phyloP scores from a whole-genome alignment of 805 yeast genomes.

The Starmera dryadoides region DNA sequence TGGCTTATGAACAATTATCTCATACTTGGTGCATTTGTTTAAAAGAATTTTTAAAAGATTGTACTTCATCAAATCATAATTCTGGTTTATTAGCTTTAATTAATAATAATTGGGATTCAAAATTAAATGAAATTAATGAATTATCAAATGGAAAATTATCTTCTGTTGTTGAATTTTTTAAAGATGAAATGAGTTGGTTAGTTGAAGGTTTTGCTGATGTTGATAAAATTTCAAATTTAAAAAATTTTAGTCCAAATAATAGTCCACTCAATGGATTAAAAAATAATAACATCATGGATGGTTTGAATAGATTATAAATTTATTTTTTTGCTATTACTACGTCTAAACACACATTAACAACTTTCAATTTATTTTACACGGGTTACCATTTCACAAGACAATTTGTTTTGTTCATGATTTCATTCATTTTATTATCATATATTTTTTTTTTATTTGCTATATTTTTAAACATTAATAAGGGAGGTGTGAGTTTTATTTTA shows the following conservation, averaged over 20 bases:
- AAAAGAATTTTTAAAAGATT: slow-evolving; percentile 20
- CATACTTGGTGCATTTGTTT: slow-evolving; percentile 49
- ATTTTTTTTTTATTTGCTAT: too few species aligned
- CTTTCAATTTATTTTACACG: too few species aligned
- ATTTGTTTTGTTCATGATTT: too few species aligned
- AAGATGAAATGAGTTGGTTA: slow-evolving; percentile 29
- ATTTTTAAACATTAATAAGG: too few species aligned
- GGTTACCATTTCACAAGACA: too few species aligned
- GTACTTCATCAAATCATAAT: slow-evolving; percentile 16
- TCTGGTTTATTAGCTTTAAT: slow-evolving; percentile 30
- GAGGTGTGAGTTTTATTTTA: too few species aligned
- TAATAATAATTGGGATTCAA: slow-evolving; percentile 31
- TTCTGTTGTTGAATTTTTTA: slow-evolving; percentile 36
- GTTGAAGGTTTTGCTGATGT: slow-evolving; percentile 10
- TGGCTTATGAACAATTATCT: slow-evolving; percentile 56
- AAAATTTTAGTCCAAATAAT: slow-evolving; percentile 15
- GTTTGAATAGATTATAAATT: not conserved
- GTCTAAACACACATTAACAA: not conserved
- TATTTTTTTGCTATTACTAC: not conserved
- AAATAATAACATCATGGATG: slow-evolving; percentile 4
- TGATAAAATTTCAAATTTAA: slow-evolving; percentile 9
- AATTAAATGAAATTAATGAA: slow-evolving; percentile 38
- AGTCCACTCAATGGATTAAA: slow-evolving; percentile 17
- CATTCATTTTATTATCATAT: too few species aligned
- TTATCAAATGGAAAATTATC: slow-evolving; percentile 33